phyloP scores from a whole-genome alignment of 495 filamentous ascomycete species.

The Penicillium flavigenum region DNA sequence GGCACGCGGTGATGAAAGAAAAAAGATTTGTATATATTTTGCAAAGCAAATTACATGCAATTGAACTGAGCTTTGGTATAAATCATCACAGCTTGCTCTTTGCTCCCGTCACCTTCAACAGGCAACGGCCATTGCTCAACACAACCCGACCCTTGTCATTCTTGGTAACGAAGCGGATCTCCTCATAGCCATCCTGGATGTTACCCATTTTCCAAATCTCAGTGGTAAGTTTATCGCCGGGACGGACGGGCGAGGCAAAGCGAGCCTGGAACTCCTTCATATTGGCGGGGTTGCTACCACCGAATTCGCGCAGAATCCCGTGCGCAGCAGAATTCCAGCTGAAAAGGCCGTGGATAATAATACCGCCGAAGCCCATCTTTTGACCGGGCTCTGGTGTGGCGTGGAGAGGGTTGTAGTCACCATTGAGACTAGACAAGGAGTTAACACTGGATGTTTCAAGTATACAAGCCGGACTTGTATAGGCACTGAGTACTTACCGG shows the following conservation, averaged over 20 bases:
- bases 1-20: not conserved
- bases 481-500: conserved; percentile 38
- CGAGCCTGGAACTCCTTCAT: conserved; percentile 84
- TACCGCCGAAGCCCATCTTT: conserved; percentile 87
- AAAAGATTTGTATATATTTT: not conserved
- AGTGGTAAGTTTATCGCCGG: conserved; percentile 56
- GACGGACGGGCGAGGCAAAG: conserved; percentile 79
- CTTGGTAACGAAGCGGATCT: conserved; percentile 73
- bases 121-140: conserved; percentile 77
- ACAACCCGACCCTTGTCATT: conserved; percentile 70
- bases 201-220: conserved; percentile 56
- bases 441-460: conserved; percentile 8
- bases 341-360: conserved; percentile 85
- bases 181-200: conserved; percentile 67
- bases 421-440: conserved; percentile 58
- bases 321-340: conserved; percentile 82
- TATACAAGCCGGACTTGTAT: not conserved
- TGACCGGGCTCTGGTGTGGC: conserved; percentile 77
- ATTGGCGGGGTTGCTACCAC: conserved; percentile 73
- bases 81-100: conserved; percentile 63
- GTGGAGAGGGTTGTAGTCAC: conserved; percentile 90
- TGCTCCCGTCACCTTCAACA: conserved; percentile 62
- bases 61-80: not conserved
- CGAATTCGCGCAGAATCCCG: conserved; percentile 67
- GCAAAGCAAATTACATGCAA: not conserved